Percentiles rank a stretch among this genome's conserved stretches.
These are phyloP conservation scores for Hygrophila difformis DNA, from an alignment of 257 asterid genomes.

Conservation along the genomic window DNA sequence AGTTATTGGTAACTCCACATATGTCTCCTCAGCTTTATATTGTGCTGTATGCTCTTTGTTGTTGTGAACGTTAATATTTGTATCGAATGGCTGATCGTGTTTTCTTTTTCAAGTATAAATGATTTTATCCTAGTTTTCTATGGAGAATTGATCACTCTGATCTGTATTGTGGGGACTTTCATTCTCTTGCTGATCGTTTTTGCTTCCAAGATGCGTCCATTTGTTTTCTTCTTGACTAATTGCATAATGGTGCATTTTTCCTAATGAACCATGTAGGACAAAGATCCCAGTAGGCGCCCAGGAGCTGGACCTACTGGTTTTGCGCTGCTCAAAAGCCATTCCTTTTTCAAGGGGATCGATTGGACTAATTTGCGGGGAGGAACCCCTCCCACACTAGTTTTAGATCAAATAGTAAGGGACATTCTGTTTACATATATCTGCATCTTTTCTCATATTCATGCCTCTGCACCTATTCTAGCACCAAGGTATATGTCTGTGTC, in stretches of 20 bases:
- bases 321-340: conserved; percentile 66
- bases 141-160: too few relatives aligned
- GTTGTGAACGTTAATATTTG: too few relatives aligned
- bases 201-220: too few relatives aligned
- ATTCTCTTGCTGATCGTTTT: too few relatives aligned
- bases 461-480: neutral
- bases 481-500: neutral
- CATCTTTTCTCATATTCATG: neutral
- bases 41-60: too few relatives aligned
- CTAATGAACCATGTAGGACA: conserved; percentile 43
- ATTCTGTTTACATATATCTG: neutral
- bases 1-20: conserved; percentile 83
- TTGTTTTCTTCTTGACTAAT: too few relatives aligned
- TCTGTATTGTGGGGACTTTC: too few relatives aligned
- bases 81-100: too few relatives aligned
- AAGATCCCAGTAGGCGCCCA: conserved; percentile 85
- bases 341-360: conserved; percentile 71
- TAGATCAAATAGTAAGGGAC: conserved; percentile 54
- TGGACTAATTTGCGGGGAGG: conserved; percentile 66
- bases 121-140: too few relatives aligned
- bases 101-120: too few relatives aligned
- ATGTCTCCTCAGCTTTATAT: too few relatives aligned
- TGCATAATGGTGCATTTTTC: too few relatives aligned
- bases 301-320: conserved; percentile 88
- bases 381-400: conserved; percentile 69